phyloP scores from a whole-genome alignment of 1,284 basidiomycete genomes.

The Inonotus hispidus region DNA sequence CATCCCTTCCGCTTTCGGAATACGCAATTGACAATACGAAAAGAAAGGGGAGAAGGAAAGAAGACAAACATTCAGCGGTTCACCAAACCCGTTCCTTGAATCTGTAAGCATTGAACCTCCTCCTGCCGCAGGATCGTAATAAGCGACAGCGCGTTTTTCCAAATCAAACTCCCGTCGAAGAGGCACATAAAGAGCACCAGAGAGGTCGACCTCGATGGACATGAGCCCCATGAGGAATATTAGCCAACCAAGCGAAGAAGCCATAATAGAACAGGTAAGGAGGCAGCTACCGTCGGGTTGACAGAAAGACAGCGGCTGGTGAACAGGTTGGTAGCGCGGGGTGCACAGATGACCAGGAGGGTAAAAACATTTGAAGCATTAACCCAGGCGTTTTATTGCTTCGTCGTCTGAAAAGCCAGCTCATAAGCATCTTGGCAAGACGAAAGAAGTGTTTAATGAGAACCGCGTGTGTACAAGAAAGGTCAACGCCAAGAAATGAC shows the following conservation, averaged over 20 bases:
- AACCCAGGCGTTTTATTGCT: background rate
- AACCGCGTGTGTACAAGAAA: background rate
- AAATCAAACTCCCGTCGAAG: background rate
- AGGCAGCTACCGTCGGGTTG: too few relatives aligned
- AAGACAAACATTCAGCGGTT: conserved; percentile 60
- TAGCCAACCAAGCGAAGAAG: background rate
- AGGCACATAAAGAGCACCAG: background rate
- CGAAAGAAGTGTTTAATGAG: background rate
- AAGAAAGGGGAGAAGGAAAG: background rate
- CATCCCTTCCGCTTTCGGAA: too few relatives aligned
- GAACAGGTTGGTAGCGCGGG: too few relatives aligned
- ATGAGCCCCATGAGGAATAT: background rate
- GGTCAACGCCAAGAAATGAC: background rate
- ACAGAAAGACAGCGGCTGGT: too few relatives aligned
- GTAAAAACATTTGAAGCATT: background rate
- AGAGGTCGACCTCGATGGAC: background rate
- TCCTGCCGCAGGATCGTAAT: conserved; percentile 36
- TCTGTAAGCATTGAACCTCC: conserved; percentile 53
- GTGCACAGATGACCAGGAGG: background rate
- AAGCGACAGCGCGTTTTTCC: conserved; percentile 29
- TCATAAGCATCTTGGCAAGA: background rate
- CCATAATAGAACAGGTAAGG: background rate
- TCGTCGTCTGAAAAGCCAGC: background rate
- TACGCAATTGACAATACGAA: too few relatives aligned
- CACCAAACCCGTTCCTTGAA: conserved; percentile 47